These are phyloP conservation scores for Westerdykella sp. DNA, from an alignment of 2,329 filamentous ascomycete species.

Conservation along the genomic window DNA sequence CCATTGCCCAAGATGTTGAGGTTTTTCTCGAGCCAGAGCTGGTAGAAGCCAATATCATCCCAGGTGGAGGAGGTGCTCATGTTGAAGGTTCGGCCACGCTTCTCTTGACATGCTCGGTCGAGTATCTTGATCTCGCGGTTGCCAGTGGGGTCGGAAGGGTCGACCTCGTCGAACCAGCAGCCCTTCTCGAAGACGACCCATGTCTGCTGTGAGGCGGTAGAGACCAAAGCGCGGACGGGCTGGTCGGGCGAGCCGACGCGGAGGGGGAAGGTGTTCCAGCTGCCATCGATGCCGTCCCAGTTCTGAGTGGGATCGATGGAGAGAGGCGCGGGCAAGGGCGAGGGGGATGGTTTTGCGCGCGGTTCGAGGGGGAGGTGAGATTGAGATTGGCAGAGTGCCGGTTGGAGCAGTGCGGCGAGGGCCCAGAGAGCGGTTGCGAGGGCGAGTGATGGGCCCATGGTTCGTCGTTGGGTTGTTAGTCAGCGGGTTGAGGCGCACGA, in stretches of 20 bases:
- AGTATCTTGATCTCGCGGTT: conserved; percentile 19
- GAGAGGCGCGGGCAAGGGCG: conserved; percentile 26
- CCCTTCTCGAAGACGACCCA: conserved; percentile 52
- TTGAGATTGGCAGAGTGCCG: conserved; percentile 11
- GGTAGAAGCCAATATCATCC: conserved; percentile 54
- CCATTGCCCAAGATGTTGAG: conserved; percentile 57
- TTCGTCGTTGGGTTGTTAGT: conserved; percentile 6
- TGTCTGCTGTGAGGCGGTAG: conserved; percentile 64
- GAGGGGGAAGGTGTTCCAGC: conserved; percentile 64
- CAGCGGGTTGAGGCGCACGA: conserved; percentile 13
- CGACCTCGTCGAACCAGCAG: conserved; percentile 18
- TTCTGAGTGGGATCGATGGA: conserved; percentile 33
- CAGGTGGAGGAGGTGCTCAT: conserved; percentile 51
- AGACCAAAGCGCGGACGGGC: conserved; percentile 53
- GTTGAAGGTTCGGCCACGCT: conserved; percentile 56
- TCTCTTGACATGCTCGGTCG: conserved; percentile 43
- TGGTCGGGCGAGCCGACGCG: conserved; percentile 51
- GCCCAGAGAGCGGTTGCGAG: conserved; percentile 12
- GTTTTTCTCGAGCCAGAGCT: conserved; percentile 52
- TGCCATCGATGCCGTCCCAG: conserved; percentile 35
- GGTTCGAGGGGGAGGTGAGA: conserved; percentile 15
- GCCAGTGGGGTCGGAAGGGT: conserved; percentile 54
- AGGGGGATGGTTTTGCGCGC: conserved; percentile 7
- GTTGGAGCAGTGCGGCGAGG: conserved; percentile 4
- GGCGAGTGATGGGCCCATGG: conserved; percentile 17